These are phyloP conservation scores for Incumbomyces lentus DNA, from an alignment of 2,329 filamentous ascomycete genomes.

Conservation along the genomic window DNA sequence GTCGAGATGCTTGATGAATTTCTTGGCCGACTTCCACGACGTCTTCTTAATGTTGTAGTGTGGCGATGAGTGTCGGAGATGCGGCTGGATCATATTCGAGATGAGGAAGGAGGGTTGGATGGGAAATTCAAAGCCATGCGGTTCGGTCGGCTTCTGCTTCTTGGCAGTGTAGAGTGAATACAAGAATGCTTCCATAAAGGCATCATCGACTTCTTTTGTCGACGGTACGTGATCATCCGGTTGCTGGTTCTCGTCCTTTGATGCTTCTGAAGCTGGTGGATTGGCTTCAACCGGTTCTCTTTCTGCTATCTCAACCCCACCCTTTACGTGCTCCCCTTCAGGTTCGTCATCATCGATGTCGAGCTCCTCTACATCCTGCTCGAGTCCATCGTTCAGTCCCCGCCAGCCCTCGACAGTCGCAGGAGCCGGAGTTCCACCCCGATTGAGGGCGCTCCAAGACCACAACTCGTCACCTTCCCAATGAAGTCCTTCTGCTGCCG, in stretches of 20 bases:
- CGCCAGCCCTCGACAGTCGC: slow-evolving; percentile 45
- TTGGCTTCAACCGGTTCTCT: slow-evolving; percentile 12
- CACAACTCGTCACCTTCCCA: slow-evolving; percentile 63
- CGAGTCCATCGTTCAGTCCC: slow-evolving; percentile 23
- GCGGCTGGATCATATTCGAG: slow-evolving; percentile 55
- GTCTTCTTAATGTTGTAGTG: slow-evolving; percentile 60
- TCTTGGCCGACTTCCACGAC: slow-evolving; percentile 59
- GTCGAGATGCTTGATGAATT: slow-evolving; percentile 58
- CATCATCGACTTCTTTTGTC: slow-evolving; percentile 56
- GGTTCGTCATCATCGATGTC: slow-evolving; percentile 32
- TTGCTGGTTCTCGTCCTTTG: slow-evolving; percentile 11
- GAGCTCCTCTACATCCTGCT: slow-evolving; percentile 28
- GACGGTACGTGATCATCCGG: slow-evolving; percentile 43
- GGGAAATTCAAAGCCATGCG: slow-evolving; percentile 50
- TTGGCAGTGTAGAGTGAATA: slow-evolving; percentile 53
- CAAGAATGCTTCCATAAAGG: slow-evolving; percentile 54
- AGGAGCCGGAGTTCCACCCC: slow-evolving; percentile 43
- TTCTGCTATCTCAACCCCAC: slow-evolving; percentile 34
- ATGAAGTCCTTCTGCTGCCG: slow-evolving; percentile 55
- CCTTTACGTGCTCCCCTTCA: slow-evolving; percentile 27
- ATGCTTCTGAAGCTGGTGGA: slow-evolving; percentile 1
- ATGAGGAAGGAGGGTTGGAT: slow-evolving; percentile 55
- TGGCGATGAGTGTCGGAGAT: slow-evolving; percentile 49
- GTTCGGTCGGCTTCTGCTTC: slow-evolving; percentile 41
- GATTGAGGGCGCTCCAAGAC: slow-evolving; percentile 48